Evolutionary conservation across 306 rosid genomes (phyloP).

Genomic region (Pyrus betulifolia): DNA sequence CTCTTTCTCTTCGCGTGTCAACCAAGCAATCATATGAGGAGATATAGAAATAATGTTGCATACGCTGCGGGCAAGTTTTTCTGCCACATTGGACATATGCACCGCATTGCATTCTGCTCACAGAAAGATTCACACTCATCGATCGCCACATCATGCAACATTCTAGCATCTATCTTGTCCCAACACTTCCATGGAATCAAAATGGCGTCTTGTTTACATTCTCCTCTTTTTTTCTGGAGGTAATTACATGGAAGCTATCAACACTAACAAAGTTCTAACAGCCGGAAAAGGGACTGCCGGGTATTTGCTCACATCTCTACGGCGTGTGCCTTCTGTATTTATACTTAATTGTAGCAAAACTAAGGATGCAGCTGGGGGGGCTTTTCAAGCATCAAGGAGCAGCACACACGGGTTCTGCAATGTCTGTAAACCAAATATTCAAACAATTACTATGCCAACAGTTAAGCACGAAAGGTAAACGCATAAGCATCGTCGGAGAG

Average conservation of each 20-base stretch:
- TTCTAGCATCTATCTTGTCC: too few relatives aligned
- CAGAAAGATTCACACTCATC: too few relatives aligned
- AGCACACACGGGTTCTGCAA: constrained; percentile 1
- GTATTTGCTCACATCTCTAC: not conserved
- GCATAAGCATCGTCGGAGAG: not conserved
- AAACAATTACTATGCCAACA: not conserved
- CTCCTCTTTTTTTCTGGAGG: too few relatives aligned
- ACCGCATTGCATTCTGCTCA: too few relatives aligned
- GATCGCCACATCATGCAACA: too few relatives aligned
- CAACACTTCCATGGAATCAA: too few relatives aligned
- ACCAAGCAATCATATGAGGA: too few relatives aligned
- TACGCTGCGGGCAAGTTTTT: too few relatives aligned
- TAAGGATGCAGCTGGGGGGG: not conserved
- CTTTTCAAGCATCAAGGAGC: not conserved
- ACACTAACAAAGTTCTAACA: not conserved
- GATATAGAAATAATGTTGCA: too few relatives aligned
- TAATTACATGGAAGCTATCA: not conserved
- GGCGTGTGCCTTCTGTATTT: not conserved
- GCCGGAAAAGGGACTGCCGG: not conserved
- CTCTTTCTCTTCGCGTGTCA: too few relatives aligned
- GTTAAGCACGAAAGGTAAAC: not conserved
- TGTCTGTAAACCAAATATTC: not conserved
- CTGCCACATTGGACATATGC: too few relatives aligned
- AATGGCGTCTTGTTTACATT: too few relatives aligned
- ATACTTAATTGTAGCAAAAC: not conserved